Evolutionary conservation across 176 grass and related monocot genomes (phyloP).

Genomic region (Zea luxurians): DNA sequence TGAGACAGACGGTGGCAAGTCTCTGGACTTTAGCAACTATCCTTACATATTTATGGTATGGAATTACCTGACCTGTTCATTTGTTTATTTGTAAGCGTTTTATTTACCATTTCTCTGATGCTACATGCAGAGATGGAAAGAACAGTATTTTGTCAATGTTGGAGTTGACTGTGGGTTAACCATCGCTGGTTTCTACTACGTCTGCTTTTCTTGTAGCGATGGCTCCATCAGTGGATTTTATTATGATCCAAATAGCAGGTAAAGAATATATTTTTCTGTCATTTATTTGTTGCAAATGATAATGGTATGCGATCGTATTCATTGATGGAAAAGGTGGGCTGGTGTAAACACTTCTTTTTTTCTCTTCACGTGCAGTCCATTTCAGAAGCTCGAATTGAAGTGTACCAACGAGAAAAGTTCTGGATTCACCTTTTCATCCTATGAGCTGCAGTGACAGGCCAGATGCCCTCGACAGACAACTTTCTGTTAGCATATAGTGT

Average conservation of each 20-base stretch:
- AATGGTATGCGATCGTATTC: neutral
- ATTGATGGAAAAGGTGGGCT: neutral
- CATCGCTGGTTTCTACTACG: constrained; percentile 95
- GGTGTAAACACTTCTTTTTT: constrained; percentile 1
- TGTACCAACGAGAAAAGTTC: constrained; percentile 75
- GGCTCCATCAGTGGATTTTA: constrained; percentile 94
- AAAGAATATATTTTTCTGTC: constrained; percentile 8
- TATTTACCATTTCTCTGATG: constrained; percentile 22
- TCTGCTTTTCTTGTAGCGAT: constrained; percentile 96
- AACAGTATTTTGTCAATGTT: constrained; percentile 96
- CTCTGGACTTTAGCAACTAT: constrained; percentile 84
- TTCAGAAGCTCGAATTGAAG: constrained; percentile 98
- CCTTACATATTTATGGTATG: constrained; percentile 96
- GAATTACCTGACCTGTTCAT: constrained; percentile 3
- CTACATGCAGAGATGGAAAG: constrained; percentile 92
- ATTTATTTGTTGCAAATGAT: constrained; percentile 21
- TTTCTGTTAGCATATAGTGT: constrained; percentile 26
- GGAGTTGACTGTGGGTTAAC: constrained; percentile 91
- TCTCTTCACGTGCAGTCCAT: constrained; percentile 60
- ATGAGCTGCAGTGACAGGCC: constrained; percentile 69
- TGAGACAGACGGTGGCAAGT: constrained; percentile 84
- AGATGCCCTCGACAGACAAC: neutral
- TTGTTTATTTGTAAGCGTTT: constrained; percentile 14
- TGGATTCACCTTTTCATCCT: constrained; percentile 95
- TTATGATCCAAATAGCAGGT: constrained; percentile 99